Percentiles rank a stretch among this genome's conserved stretches.
These are phyloP conservation scores for Termitomyces sp. DNA, from an alignment of 768 basidiomycete species.

Conservation along the genomic window DNA sequence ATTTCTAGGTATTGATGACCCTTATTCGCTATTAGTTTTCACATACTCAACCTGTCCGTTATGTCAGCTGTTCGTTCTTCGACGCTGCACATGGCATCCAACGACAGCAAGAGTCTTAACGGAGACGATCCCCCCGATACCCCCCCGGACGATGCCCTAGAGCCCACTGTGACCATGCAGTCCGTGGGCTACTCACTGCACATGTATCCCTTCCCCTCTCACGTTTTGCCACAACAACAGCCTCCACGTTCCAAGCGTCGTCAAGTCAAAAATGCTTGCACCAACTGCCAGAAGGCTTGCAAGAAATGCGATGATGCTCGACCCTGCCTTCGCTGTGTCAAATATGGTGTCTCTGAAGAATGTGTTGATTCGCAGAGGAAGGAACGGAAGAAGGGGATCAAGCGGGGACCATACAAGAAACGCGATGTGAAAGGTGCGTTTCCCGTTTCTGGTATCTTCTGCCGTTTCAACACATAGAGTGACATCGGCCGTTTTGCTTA, in stretches of 20 bases:
- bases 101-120: conserved; percentile 25
- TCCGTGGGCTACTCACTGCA: conserved; percentile 54
- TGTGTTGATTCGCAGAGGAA: conserved; percentile 90
- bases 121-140: conserved; percentile 29
- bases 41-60: conserved; percentile 13
- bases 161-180: conserved; percentile 33
- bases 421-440: conserved; percentile 83
- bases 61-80: conserved; percentile 17
- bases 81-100: conserved; percentile 22
- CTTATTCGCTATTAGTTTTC: conserved; percentile 12
- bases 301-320: conserved; percentile 91
- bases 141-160: conserved; percentile 25
- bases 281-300: conserved; percentile 86
- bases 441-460: conserved; percentile 14
- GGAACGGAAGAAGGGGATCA: conserved; percentile 85
- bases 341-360: conserved; percentile 81
- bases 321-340: conserved; percentile 89
- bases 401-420: conserved; percentile 91
- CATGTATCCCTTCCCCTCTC: conserved; percentile 63
- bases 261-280: conserved; percentile 90
- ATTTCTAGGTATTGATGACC: neutral
- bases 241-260: conserved; percentile 69
- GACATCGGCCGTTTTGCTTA: conserved; percentile 32
- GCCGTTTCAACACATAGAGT: conserved; percentile 17
- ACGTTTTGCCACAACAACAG: conserved; percentile 37